Conservation (phyloP, 164 flowering plant genomes). For the Magnolia sinica region DNA sequence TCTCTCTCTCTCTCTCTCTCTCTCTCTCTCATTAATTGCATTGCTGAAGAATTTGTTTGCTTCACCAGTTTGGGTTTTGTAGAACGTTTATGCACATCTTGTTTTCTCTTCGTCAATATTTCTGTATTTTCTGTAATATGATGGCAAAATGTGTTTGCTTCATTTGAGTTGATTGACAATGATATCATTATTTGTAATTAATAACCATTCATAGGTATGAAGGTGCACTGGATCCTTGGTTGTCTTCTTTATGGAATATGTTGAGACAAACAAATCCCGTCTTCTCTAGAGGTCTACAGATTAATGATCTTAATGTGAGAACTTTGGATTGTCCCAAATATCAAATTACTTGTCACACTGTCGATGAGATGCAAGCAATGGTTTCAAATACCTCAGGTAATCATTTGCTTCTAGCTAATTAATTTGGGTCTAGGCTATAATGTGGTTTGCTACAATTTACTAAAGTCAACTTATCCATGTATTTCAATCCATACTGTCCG, state of each 20-base stretch:
- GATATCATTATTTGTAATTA: neutral
- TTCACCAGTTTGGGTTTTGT: neutral
- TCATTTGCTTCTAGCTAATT: neutral
- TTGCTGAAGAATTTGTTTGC: neutral
- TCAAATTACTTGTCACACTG: slow-evolving; percentile 53
- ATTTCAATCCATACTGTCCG: neutral
- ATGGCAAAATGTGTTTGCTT: neutral
- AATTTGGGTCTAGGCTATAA: too few species aligned
- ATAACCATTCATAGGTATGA: slow-evolving; percentile 57
- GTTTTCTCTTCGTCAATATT: neutral
- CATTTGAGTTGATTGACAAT: slow-evolving; percentile 3
- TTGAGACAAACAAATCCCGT: slow-evolving; percentile 50
- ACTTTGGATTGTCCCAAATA: slow-evolving; percentile 63
- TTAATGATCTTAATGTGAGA: slow-evolving; percentile 28
- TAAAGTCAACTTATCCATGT: too few species aligned
- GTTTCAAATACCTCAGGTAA: slow-evolving; percentile 48
- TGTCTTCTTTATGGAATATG: slow-evolving; percentile 71
- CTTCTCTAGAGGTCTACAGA: slow-evolving; percentile 51
- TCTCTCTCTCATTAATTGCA: neutral
- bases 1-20: too few species aligned
- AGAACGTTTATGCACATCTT: neutral
- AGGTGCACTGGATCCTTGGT: slow-evolving; percentile 97
- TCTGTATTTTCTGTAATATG: neutral
- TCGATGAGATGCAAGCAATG: slow-evolving; percentile 23
- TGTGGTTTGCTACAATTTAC: too few species aligned